Evolutionary conservation across 2,329 filamentous ascomycete genomes (phyloP).

Genomic region (Ampelomyces quisqualis): DNA sequence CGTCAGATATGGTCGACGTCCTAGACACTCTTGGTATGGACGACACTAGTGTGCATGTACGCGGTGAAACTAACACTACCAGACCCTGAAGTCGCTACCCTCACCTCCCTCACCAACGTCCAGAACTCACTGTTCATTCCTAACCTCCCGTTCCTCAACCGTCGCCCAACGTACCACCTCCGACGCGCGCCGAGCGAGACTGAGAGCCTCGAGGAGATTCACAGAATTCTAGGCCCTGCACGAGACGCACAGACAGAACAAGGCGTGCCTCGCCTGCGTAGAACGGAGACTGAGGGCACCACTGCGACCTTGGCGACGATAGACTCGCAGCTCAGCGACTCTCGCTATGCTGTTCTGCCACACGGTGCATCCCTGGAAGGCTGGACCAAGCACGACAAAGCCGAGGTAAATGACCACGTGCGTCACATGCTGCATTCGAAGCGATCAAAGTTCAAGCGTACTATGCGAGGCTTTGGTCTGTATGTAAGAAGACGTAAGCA

Average conservation of each 20-base stretch:
- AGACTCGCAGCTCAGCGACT: conserved; percentile 66
- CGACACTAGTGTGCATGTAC: conserved; percentile 50
- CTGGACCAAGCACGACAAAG: conserved; percentile 73
- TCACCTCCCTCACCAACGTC: conserved; percentile 83
- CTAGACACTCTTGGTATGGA: conserved; percentile 35
- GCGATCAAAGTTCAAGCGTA: conserved; percentile 74
- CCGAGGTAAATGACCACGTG: conserved; percentile 80
- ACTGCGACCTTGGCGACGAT: conserved; percentile 57
- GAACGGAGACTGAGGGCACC: conserved; percentile 28
- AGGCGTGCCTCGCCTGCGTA: conserved; percentile 26
- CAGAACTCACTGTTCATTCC: conserved; percentile 88
- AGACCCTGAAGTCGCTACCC: conserved; percentile 81
- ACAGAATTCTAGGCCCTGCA: conserved; percentile 27
- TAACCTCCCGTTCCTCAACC: conserved; percentile 76
- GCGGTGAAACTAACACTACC: conserved; percentile 26
- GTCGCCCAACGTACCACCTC: conserved; percentile 75
- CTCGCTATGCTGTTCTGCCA: conserved; percentile 76
- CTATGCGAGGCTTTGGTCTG: conserved; percentile 76
- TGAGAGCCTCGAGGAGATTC: conserved; percentile 36
- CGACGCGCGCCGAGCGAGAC: conserved; percentile 52
- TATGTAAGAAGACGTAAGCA: conserved; percentile 70
- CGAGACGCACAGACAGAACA: conserved; percentile 19
- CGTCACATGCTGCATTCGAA: conserved; percentile 84
- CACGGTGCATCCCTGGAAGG: conserved; percentile 70
- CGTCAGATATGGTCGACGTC: conserved; percentile 64